phyloP scores from a whole-genome alignment of 352 stramenopile genomes.

The Elongisporangium undulatum region DNA sequence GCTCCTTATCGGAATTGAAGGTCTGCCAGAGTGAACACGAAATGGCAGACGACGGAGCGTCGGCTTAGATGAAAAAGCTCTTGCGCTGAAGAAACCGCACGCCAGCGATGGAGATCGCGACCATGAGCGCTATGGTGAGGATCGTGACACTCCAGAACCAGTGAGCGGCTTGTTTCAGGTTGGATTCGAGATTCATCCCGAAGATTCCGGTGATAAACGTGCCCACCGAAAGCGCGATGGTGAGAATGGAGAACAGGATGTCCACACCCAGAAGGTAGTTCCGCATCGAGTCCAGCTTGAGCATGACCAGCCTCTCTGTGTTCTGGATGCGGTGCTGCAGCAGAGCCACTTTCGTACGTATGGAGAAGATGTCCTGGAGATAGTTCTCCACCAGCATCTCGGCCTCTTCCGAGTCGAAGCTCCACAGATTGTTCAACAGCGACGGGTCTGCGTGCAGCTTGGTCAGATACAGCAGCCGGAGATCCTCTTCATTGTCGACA shows the following conservation, averaged over 20 bases:
- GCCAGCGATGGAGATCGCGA: constrained; percentile 14
- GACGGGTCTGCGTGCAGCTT: constrained; percentile 58
- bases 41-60: too few species aligned
- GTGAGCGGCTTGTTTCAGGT: constrained; percentile 16
- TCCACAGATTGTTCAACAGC: constrained; percentile 47
- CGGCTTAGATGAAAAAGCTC: background rate
- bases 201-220: constrained; percentile 59
- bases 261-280: constrained; percentile 67
- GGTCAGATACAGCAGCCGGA: constrained; percentile 59
- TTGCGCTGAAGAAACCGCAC: background rate
- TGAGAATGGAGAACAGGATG: constrained; percentile 50
- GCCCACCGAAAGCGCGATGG: constrained; percentile 50
- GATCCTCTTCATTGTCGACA: constrained; percentile 63
- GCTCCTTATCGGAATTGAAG: too few species aligned
- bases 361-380: constrained; percentile 79
- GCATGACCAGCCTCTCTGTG: constrained; percentile 73
- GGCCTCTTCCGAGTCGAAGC: constrained; percentile 68
- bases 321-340: constrained; percentile 75
- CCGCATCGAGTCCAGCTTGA: constrained; percentile 75
- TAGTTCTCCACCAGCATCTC: constrained; percentile 80
- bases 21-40: too few species aligned
- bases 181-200: constrained; percentile 56
- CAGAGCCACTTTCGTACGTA: constrained; percentile 55
- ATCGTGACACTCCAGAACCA: constrained; percentile 36
- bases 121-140: constrained; percentile 23